phyloP scores from a whole-genome alignment of 768 basidiomycete species.

The Kwoniella sp. region DNA sequence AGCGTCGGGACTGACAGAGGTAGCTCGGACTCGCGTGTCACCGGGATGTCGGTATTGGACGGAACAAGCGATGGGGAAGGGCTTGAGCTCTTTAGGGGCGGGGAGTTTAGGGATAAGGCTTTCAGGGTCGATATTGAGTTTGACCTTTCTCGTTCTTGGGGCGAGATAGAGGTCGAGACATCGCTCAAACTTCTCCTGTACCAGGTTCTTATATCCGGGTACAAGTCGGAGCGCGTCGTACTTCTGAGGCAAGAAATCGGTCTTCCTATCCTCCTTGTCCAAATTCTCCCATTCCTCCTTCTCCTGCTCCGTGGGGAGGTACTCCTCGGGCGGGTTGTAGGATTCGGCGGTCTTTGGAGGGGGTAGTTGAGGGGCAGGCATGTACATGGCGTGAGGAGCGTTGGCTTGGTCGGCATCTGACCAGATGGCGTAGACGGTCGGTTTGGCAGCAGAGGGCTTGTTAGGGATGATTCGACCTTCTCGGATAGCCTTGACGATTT shows the following conservation, averaged over 20 bases:
- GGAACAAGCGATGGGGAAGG: conserved; percentile 86
- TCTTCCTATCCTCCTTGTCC: conserved; percentile 86
- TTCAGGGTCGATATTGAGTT: conserved; percentile 88
- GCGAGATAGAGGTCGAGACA: conserved; percentile 96
- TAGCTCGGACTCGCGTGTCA: conserved; percentile 68
- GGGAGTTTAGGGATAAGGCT: conserved; percentile 92
- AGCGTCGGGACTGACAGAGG: conserved; percentile 83
- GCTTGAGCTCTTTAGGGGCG: conserved; percentile 82
- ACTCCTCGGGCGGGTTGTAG: conserved; percentile 97
- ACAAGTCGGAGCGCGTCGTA: conserved; percentile 81
- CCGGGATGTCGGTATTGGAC: conserved; percentile 71
- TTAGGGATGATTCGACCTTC: conserved; percentile 90
- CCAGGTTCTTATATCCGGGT: conserved; percentile 86
- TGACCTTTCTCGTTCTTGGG: conserved; percentile 72
- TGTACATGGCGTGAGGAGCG: conserved; percentile 78
- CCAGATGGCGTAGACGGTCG: conserved; percentile 85
- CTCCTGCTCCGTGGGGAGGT: conserved; percentile 82
- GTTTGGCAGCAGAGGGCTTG: conserved; percentile 72
- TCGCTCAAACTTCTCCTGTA: conserved; percentile 88
- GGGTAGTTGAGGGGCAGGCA: conserved; percentile 86
- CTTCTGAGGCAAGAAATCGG: conserved; percentile 85
- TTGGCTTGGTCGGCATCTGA: conserved; percentile 63
- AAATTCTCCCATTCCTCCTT: conserved; percentile 76
- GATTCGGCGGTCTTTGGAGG: conserved; percentile 95
- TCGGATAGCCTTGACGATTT: conserved; percentile 97